A percentile compares a stretch with the other conserved stretches of the same genome.
phyloP scores from a whole-genome alignment of 306 rosid genomes.

The Carpinus viminea region DNA sequence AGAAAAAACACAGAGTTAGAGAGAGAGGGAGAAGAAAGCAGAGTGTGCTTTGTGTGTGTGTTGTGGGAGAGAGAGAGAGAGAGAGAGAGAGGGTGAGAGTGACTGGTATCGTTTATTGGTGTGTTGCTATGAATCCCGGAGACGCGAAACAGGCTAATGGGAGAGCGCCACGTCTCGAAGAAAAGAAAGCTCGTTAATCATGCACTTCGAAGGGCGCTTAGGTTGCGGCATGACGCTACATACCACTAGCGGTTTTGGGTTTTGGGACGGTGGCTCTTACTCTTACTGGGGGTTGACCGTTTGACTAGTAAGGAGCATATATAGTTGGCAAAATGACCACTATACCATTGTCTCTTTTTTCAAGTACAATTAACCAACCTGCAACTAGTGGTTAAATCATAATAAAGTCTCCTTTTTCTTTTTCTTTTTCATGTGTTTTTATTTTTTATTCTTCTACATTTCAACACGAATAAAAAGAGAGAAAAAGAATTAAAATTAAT shows the following conservation, averaged over 20 bases:
- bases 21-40: slow-evolving; percentile 6
- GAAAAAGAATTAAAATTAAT: no score
- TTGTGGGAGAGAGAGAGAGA: slow-evolving; percentile 21
- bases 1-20: slow-evolving; percentile 49
- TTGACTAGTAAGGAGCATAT: slow-evolving; percentile 20
- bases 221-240: slow-evolving; percentile 34
- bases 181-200: slow-evolving; percentile 40
- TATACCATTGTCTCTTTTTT: not conserved
- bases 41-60: slow-evolving; percentile 18
- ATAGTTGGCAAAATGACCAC: slow-evolving; percentile 9
- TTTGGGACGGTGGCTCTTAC: not conserved
- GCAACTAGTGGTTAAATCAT: not conserved
- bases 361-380: not conserved
- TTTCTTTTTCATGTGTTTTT: no score
- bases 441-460: no score
- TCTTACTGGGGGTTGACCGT: slow-evolving; percentile 28
- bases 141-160: slow-evolving; percentile 45
- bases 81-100: slow-evolving; percentile 40
- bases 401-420: no score
- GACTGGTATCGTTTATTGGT: slow-evolving; percentile 74
- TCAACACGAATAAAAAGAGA: no score
- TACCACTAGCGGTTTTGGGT: slow-evolving; percentile 49
- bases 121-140: slow-evolving; percentile 89
- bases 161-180: slow-evolving; percentile 46
- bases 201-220: slow-evolving; percentile 26